phyloP scores from a whole-genome alignment of 495 filamentous ascomycete genomes.

The Geoglossum glabrum region DNA sequence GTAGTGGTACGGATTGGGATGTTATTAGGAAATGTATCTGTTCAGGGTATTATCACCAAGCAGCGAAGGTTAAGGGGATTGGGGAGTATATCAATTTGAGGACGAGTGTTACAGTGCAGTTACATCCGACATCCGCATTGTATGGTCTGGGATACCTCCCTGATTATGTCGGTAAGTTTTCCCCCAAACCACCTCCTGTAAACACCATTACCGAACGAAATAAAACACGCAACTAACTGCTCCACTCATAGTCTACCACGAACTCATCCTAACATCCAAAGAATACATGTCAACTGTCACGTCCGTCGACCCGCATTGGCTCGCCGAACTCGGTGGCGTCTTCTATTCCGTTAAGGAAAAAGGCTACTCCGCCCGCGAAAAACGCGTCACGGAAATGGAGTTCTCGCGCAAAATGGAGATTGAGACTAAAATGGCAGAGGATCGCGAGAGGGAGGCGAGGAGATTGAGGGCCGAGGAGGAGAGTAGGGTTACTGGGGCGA shows the following conservation, averaged over 20 bases:
- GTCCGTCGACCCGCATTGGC: constrained; percentile 92
- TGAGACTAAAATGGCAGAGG: constrained; percentile 78
- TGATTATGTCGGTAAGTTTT: constrained; percentile 51
- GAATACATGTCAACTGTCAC: constrained; percentile 99
- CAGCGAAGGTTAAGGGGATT: constrained; percentile 90
- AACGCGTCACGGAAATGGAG: constrained; percentile 77
- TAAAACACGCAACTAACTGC: neutral
- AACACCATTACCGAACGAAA: neutral
- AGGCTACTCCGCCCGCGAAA: constrained; percentile 77
- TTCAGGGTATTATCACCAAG: constrained; percentile 94
- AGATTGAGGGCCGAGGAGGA: neutral
- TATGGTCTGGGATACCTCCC: constrained; percentile 87
- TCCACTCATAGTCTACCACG: constrained; percentile 56
- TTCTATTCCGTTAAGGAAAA: constrained; percentile 98
- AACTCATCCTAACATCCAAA: constrained; percentile 88
- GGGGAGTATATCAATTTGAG: constrained; percentile 94
- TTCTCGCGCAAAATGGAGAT: constrained; percentile 94
- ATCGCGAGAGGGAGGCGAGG: constrained; percentile 38
- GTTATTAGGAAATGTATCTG: constrained; percentile 90
- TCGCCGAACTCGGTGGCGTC: constrained; percentile 94
- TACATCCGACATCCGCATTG: constrained; percentile 84
- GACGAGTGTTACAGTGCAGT: constrained; percentile 77
- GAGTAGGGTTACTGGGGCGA: neutral
- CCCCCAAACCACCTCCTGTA: neutral
- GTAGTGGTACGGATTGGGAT: constrained; percentile 95